These are phyloP conservation scores for Schizosaccharomyces cryophilus DNA, from an alignment of 805 yeast genomes.

Conservation along the genomic window DNA sequence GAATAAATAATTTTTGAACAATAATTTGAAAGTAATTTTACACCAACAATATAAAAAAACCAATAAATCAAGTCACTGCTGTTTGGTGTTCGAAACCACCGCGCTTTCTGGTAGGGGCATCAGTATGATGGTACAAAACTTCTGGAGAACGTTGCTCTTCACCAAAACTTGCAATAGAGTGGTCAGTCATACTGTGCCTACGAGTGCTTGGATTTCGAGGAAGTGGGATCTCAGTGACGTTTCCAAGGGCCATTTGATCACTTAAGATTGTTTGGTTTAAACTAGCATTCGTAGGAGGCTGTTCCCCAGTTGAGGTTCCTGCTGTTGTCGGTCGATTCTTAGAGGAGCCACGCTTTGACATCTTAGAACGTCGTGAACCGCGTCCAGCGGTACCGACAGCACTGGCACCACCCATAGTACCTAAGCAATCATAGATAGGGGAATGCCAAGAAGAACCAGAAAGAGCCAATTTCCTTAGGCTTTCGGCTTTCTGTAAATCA, in stretches of 20 bases:
- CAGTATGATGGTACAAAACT: neutral
- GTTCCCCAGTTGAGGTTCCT: neutral
- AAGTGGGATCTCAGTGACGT: neutral
- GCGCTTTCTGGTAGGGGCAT: neutral
- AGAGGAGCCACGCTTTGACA: too few species aligned
- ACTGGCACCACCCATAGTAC: neutral
- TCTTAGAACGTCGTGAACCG: too few species aligned
- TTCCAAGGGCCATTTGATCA: neutral
- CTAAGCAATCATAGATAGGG: conserved; percentile 4
- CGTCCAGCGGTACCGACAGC: too few species aligned
- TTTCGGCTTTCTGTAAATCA: conserved; percentile 3
- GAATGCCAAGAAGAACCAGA: conserved; percentile 9
- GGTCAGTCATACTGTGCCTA: neutral
- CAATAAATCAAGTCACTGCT: neutral
- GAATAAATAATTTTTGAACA: too few species aligned
- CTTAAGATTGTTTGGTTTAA: neutral
- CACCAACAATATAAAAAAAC: too few species aligned
- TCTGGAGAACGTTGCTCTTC: neutral
- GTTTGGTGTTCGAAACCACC: neutral
- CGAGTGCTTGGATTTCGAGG: neutral
- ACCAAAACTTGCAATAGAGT: neutral
- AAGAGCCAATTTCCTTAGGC: conserved; percentile 5
- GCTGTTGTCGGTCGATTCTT: neutral
- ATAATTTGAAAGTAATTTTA: too few species aligned
- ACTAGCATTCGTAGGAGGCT: neutral